A percentile compares a stretch with the other conserved stretches of the same genome.
These are phyloP conservation scores for Eutypella sp. DNA, from an alignment of 2,329 filamentous ascomycete species.

Conservation along the genomic window DNA sequence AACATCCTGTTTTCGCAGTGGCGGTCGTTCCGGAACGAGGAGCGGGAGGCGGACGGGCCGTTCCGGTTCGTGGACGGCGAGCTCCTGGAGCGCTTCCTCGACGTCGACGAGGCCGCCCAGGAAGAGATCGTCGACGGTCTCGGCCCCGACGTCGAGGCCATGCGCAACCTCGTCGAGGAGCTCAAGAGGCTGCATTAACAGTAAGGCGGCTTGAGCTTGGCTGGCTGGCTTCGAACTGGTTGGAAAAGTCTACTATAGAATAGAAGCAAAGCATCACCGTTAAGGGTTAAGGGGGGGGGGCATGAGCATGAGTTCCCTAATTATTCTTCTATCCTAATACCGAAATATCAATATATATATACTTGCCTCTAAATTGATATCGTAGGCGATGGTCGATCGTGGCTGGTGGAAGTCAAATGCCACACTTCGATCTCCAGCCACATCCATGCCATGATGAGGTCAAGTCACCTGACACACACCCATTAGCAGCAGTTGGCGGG, in stretches of 20 bases:
- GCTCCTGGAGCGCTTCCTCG: slow-evolving; percentile 78
- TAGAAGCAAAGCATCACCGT: no score
- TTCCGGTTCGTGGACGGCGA: slow-evolving; percentile 90
- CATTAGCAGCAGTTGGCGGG: background rate
- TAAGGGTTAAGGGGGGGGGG: no score
- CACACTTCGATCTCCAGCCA: no score
- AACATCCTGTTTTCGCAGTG: slow-evolving; percentile 72
- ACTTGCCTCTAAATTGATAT: no score
- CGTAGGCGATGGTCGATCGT: no score
- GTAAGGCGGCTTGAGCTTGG: no score
- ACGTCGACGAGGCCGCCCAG: slow-evolving; percentile 57
- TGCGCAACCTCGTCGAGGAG: slow-evolving; percentile 58
- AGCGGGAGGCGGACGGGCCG: slow-evolving; percentile 67
- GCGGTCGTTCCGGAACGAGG: slow-evolving; percentile 73
- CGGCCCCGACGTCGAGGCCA: slow-evolving; percentile 57
- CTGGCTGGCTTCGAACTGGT: background rate
- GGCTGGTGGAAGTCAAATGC: background rate
- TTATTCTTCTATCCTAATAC: no score
- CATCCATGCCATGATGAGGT: no score
- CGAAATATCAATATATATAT: no score
- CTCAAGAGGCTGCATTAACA: slow-evolving; percentile 55
- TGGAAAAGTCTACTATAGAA: background rate
- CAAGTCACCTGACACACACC: slow-evolving; percentile 13
- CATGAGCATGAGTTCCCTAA: no score
- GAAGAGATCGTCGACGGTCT: slow-evolving; percentile 48